Percentiles rank a stretch among this genome's conserved stretches.
These are phyloP conservation scores for Dissoconium aciculare DNA, from an alignment of 2,329 filamentous ascomycete genomes.

Conservation along the genomic window DNA sequence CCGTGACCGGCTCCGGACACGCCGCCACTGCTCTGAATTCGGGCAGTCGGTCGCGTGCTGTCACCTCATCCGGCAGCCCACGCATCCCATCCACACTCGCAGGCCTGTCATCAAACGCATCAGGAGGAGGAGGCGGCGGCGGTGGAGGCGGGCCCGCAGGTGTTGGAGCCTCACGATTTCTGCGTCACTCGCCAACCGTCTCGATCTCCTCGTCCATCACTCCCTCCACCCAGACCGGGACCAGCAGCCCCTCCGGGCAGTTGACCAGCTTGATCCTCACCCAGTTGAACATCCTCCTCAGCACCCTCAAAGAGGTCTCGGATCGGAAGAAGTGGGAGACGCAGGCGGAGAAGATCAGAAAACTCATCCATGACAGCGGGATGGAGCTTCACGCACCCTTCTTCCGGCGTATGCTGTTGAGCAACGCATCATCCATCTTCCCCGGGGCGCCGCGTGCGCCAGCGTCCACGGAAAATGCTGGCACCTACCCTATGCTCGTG, in stretches of 20 bases:
- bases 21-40: constrained; percentile 38
- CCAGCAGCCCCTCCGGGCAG: constrained; percentile 29
- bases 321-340: constrained; percentile 82
- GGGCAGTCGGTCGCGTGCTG: constrained; percentile 40
- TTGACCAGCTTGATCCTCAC: constrained; percentile 88
- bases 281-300: constrained; percentile 86
- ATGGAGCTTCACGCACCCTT: constrained; percentile 98
- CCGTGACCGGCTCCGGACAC: constrained; percentile 40
- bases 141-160: constrained; percentile 20
- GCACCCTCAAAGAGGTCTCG: constrained; percentile 89
- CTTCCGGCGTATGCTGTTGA: constrained; percentile 79
- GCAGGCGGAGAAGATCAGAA: constrained; percentile 80
- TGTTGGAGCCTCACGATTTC: constrained; percentile 41
- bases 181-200: constrained; percentile 45
- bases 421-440: constrained; percentile 86
- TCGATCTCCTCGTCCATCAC: constrained; percentile 38
- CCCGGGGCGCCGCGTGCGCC: constrained; percentile 54
- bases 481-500: constrained; percentile 69
- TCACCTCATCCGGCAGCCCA: constrained; percentile 38
- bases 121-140: constrained; percentile 32
- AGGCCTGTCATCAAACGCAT: constrained; percentile 38
- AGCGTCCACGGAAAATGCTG: constrained; percentile 43
- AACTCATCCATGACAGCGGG: constrained; percentile 94
- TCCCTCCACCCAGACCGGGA: constrained; percentile 37
- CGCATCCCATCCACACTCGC: constrained; percentile 42